These are phyloP conservation scores for Fusarium coicis DNA, from an alignment of 2,329 filamentous ascomycete species.

Conservation along the genomic window DNA sequence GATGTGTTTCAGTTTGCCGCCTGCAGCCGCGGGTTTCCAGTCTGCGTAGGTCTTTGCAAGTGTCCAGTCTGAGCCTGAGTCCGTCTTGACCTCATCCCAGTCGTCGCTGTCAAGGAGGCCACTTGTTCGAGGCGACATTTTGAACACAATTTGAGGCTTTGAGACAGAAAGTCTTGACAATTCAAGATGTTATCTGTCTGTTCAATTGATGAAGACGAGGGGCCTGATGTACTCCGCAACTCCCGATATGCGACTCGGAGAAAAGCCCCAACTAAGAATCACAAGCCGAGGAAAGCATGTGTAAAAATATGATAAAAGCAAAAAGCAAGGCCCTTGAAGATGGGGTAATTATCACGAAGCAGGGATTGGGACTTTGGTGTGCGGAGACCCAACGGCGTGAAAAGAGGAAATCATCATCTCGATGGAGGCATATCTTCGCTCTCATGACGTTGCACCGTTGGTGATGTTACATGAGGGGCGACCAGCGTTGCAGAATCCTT, in stretches of 20 bases:
- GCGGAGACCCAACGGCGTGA: background rate
- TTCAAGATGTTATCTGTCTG: background rate
- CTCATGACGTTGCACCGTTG: conserved; percentile 5
- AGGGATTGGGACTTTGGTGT: conserved; percentile 22
- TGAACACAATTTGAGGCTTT: background rate
- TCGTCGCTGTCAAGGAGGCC: conserved; percentile 49
- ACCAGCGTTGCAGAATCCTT: background rate
- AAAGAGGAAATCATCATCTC: background rate
- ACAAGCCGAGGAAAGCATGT: conserved; percentile 37
- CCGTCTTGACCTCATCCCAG: conserved; percentile 48
- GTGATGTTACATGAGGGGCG: conserved; percentile 3
- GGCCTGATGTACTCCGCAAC: conserved; percentile 7
- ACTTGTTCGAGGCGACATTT: conserved; percentile 47
- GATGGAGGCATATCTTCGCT: background rate
- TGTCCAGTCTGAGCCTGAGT: conserved; percentile 33
- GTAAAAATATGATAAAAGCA: conserved; percentile 12
- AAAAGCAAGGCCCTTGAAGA: background rate
- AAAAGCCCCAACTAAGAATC: background rate
- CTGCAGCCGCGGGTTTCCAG: conserved; percentile 45
- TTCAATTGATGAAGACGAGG: conserved; percentile 5
- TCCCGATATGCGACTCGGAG: background rate
- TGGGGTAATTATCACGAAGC: background rate
- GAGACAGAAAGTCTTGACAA: background rate
- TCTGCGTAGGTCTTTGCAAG: conserved; percentile 30
- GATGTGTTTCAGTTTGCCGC: conserved; percentile 13